These are phyloP conservation scores for Aspergillus diversus DNA, from an alignment of 495 filamentous ascomycete species.

Conservation along the genomic window DNA sequence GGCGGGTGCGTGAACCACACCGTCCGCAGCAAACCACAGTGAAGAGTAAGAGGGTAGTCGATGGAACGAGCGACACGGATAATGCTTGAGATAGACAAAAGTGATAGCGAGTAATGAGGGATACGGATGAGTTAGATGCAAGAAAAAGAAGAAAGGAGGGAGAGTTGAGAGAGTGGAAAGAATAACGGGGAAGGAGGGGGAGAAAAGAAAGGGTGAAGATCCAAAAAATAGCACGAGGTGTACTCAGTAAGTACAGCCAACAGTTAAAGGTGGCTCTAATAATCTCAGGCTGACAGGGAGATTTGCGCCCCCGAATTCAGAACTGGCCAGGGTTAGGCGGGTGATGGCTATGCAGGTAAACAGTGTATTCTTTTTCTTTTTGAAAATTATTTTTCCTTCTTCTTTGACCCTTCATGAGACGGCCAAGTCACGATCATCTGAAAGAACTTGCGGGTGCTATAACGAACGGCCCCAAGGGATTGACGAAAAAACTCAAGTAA, in stretches of 20 bases:
- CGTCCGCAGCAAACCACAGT: constrained; percentile 19
- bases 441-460: background rate
- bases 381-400: background rate
- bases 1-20: constrained; percentile 27
- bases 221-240: constrained; percentile 12
- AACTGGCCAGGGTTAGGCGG: constrained; percentile 9
- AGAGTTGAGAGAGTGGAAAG: constrained; percentile 9
- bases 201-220: constrained; percentile 22
- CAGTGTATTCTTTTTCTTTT: background rate
- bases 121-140: constrained; percentile 2
- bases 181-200: constrained; percentile 22
- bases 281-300: constrained; percentile 21
- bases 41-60: constrained; percentile 19
- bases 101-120: constrained; percentile 15
- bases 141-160: constrained; percentile 10
- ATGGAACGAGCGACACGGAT: constrained; percentile 7
- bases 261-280: constrained; percentile 7
- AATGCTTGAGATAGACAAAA: background rate
- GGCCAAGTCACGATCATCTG: background rate
- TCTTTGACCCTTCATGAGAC: background rate
- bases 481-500: background rate
- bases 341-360: background rate
- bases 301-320: constrained; percentile 14
- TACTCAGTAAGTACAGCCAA: constrained; percentile 10
- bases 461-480: background rate